Evolutionary conservation across 345 rosid species (phyloP).

Genomic region (Ricinus communis): DNA sequence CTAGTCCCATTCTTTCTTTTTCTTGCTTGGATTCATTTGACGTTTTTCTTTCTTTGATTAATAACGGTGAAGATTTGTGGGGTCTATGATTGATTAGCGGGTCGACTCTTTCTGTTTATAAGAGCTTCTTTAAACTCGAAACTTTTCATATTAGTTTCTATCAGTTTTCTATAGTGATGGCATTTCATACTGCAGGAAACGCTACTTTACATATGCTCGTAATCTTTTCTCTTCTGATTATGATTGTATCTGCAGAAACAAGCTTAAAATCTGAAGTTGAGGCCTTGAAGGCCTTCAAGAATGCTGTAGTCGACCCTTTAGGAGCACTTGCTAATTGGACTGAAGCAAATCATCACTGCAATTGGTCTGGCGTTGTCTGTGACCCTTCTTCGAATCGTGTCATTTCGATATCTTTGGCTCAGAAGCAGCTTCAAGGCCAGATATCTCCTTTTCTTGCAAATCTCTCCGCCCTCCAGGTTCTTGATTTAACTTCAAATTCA

Average conservation of each 20-base stretch:
- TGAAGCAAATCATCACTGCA: slow-evolving; percentile 57
- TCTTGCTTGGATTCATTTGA: not conserved
- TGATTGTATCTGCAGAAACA: slow-evolving; percentile 29
- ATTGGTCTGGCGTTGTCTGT: slow-evolving; percentile 77
- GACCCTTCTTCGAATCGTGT: slow-evolving; percentile 45
- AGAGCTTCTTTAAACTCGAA: slow-evolving; percentile 2
- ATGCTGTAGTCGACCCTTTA: slow-evolving; percentile 52
- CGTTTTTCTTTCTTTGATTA: not conserved
- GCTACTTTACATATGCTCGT: slow-evolving; percentile 26
- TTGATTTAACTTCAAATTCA: slow-evolving; percentile 63
- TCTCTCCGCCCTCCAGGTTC: slow-evolving; percentile 85
- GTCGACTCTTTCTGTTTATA: not conserved
- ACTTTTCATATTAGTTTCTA: slow-evolving; percentile 18
- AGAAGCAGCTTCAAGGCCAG: slow-evolving; percentile 65
- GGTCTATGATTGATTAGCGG: not conserved
- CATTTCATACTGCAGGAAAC: slow-evolving; percentile 9
- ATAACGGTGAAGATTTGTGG: not conserved
- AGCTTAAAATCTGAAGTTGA: slow-evolving; percentile 44
- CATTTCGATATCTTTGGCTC: slow-evolving; percentile 47
- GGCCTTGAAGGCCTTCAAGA: slow-evolving; percentile 63
- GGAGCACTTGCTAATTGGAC: slow-evolving; percentile 62
- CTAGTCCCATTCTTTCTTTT: not conserved
- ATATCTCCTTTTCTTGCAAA: slow-evolving; percentile 66
- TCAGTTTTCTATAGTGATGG: slow-evolving; percentile 20
- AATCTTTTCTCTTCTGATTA: slow-evolving; percentile 14